A percentile compares a stretch with the other conserved stretches of the same genome.
These are phyloP conservation scores for Juglanconis juglandina DNA, from an alignment of 2,329 filamentous ascomycete species.

Conservation along the genomic window DNA sequence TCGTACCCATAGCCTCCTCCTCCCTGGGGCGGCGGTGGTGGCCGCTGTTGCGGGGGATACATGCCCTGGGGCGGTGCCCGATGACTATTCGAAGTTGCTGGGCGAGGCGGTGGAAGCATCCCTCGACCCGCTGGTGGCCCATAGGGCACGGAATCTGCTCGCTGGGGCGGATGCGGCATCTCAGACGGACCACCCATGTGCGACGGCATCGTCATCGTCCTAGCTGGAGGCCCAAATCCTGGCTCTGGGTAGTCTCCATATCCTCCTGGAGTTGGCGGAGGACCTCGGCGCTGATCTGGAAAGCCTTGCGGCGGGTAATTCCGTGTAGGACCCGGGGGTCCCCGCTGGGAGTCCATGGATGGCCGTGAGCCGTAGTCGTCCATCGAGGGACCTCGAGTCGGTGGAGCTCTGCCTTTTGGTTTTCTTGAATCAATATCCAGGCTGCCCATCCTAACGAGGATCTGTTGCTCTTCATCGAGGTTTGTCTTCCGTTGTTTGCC, in stretches of 20 bases:
- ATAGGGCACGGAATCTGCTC: constrained; percentile 44
- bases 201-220: constrained; percentile 61
- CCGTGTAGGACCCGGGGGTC: constrained; percentile 31
- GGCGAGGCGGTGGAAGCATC: constrained; percentile 44
- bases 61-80: constrained; percentile 51
- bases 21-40: constrained; percentile 31
- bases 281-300: constrained; percentile 34
- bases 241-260: constrained; percentile 38
- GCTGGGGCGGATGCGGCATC: constrained; percentile 31
- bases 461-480: constrained; percentile 37
- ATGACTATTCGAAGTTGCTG: constrained; percentile 52
- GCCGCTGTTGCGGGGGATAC: constrained; percentile 44
- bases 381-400: constrained; percentile 21
- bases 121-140: constrained; percentile 42
- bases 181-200: constrained; percentile 38
- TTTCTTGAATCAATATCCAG: constrained; percentile 32
- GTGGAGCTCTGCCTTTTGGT: constrained; percentile 13
- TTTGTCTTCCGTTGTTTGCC: constrained; percentile 38
- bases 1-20: constrained; percentile 20
- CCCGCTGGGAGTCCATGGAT: constrained; percentile 33
- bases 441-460: constrained; percentile 39
- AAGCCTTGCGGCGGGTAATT: constrained; percentile 36
- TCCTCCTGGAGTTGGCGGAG: constrained; percentile 27
- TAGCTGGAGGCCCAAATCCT: constrained; percentile 48
- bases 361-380: constrained; percentile 29